Evolutionary conservation across 495 filamentous ascomycete species (phyloP).

Genomic region (Chaetomium tenue): DNA sequence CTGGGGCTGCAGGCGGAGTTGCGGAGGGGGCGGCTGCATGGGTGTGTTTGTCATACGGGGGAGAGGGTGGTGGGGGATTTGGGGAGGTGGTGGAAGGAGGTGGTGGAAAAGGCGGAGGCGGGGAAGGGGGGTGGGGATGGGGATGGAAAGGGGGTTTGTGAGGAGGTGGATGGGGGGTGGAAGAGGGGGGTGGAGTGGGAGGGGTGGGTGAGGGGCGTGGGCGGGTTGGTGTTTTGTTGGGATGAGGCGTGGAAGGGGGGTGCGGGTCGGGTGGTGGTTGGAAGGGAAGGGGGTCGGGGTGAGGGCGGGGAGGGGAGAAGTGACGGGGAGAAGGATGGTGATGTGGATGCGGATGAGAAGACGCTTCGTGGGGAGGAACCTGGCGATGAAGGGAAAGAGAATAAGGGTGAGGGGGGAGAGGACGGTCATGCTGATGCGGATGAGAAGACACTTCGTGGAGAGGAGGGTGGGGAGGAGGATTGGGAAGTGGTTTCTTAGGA

Average conservation of each 20-base stretch:
- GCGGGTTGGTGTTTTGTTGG: conserved; percentile 12
- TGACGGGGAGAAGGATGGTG: background rate
- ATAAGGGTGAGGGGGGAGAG: no score
- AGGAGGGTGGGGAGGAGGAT: no score
- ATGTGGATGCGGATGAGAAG: conserved; percentile 8
- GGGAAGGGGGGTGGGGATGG: background rate
- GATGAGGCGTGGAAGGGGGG: conserved; percentile 11
- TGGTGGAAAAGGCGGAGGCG: conserved; percentile 5
- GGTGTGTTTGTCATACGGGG: conserved; percentile 19
- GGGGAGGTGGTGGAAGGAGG: conserved; percentile 12
- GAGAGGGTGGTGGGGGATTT: conserved; percentile 19
- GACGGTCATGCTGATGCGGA: no score
- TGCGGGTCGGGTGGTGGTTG: background rate
- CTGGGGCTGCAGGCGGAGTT: conserved; percentile 3
- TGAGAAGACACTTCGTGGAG: no score
- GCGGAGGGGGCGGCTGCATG: conserved; percentile 17
- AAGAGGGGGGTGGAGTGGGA: background rate
- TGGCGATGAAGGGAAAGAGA: conserved; percentile 8
- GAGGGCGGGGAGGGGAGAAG: background rate
- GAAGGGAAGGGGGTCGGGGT: background rate
- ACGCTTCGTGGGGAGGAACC: conserved; percentile 1
- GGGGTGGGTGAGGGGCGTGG: background rate
- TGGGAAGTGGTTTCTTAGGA: no score
- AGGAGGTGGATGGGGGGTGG: background rate
- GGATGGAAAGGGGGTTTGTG: background rate